These are phyloP conservation scores for Debaryomycetaceae sp. DNA, from an alignment of 1,139 yeast genomes.

Conservation along the genomic window DNA sequence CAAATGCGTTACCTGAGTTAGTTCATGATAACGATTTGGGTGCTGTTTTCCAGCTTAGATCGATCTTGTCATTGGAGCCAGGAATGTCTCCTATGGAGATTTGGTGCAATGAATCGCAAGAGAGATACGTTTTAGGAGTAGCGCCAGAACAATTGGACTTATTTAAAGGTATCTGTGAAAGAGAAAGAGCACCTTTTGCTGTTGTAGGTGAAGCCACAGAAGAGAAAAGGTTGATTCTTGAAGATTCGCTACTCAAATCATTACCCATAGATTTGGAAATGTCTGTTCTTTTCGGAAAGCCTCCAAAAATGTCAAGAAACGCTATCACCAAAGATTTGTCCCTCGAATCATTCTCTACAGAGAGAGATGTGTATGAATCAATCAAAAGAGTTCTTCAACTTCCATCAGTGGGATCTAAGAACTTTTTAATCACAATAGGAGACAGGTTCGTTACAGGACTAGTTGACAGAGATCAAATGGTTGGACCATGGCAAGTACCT, in stretches of 20 bases:
- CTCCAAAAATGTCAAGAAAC: constrained; percentile 90
- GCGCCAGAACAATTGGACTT: constrained; percentile 70
- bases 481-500: constrained; percentile 99
- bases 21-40: constrained; percentile 97
- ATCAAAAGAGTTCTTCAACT: constrained; percentile 77
- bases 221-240: constrained; percentile 77
- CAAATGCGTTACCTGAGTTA: constrained; percentile 95
- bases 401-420: constrained; percentile 95
- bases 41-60: constrained; percentile 88
- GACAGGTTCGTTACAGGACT: constrained; percentile 96
- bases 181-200: constrained; percentile 96
- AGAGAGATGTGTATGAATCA: constrained; percentile 53
- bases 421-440: constrained; percentile 93
- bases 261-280: constrained; percentile 95
- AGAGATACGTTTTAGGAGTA: constrained; percentile 93
- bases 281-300: constrained; percentile 95
- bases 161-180: constrained; percentile 77
- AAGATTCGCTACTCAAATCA: constrained; percentile 68
- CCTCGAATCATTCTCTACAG: constrained; percentile 45
- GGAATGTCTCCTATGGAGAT: constrained; percentile 99
- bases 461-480: constrained; percentile 97
- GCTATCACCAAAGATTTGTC: constrained; percentile 63
- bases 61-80: constrained; percentile 87
- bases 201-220: constrained; percentile 93
- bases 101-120: constrained; percentile 99